Conservation (phyloP, 164 flowering plant genomes). For the Amborella trichopoda region DNA sequence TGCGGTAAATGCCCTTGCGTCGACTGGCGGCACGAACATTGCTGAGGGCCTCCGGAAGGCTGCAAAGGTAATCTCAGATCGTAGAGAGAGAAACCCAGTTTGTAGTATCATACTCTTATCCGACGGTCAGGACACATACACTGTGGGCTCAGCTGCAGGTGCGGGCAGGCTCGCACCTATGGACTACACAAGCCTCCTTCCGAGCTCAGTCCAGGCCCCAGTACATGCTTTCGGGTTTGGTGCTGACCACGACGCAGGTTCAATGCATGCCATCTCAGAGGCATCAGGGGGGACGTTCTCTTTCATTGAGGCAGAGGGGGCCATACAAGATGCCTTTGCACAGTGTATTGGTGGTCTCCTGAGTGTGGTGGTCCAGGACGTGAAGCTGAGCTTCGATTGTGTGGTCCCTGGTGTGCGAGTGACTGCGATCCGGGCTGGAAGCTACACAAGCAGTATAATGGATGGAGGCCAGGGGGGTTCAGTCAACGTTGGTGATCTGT, state of each 20-base stretch:
- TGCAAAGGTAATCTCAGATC: not conserved
- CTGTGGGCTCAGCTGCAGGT: not conserved
- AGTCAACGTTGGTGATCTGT: not conserved
- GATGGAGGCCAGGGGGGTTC: not conserved
- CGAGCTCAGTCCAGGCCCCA: not conserved
- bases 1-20: not conserved
- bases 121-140: conserved; percentile 2
- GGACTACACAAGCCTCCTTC: not conserved
- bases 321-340: conserved; percentile 2
- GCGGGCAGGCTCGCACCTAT: not conserved
- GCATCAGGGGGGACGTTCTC: conserved; percentile 1
- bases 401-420: not conserved
- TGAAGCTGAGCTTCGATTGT: conserved; percentile 1
- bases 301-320: not conserved
- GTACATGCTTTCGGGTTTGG: conserved; percentile 1
- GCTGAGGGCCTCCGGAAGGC: conserved; percentile 1
- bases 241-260: conserved; percentile 1
- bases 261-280: conserved; percentile 2
- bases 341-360: conserved; percentile 2
- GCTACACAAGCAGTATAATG: not conserved
- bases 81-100: conserved; percentile 2
- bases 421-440: not conserved
- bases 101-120: conserved; percentile 2
- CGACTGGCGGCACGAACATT: conserved; percentile 2
- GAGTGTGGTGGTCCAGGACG: conserved; percentile 2